Base-by-base conservation (phyloP, 1,139 yeast species). In the Nakaseomyces nivariensis region DNA sequence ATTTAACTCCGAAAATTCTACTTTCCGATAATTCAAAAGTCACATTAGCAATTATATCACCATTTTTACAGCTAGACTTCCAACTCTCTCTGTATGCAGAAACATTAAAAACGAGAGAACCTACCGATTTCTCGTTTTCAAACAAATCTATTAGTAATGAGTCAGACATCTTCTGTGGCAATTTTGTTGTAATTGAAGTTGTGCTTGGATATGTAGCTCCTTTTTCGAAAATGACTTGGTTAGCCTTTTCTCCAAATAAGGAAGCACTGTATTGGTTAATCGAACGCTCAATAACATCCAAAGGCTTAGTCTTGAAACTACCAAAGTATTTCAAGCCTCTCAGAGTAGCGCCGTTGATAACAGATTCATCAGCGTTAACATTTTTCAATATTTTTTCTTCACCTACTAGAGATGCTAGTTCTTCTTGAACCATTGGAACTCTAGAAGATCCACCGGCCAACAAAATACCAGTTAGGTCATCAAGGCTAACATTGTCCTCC, bases 331-430 rank as follows among this genome's bases (percentile, higher is more conserved):
- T 77, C 48, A 89, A 85, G 11, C 94, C 98, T 55, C 89, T 77
- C 46, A 85, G 71, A 11, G 96, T 81, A 5, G 95, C 81, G 49
- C 99, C 99, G 61, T 87, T 74, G 11, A 89, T 96, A 52, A 88
- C 89, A 52, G 97, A 82, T 68, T 92, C 99, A 68, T 92, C 99
- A 0, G 98, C 94, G 66, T 92, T 92, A 47, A 94, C 95, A 50
- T 84, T 87, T 66, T 84, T 89, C n/a, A 96, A 76, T 47, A 94
- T 72, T 50, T 74, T 71, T 2, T 77, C 81, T 32, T 79, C 81
- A 2, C 82, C 82, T 42, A 83, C 70, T 45, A 85, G 72, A 4
- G 76, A 66, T 5, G 70, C 61, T 52, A 84, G 67, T 49, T 74
- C 77, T 46, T 75, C 72, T 66, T 88, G 95, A 48, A 92, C 83